phyloP scores from a whole-genome alignment of 2,329 filamentous ascomycete genomes.

The Aotearoamyces nothofagi region DNA sequence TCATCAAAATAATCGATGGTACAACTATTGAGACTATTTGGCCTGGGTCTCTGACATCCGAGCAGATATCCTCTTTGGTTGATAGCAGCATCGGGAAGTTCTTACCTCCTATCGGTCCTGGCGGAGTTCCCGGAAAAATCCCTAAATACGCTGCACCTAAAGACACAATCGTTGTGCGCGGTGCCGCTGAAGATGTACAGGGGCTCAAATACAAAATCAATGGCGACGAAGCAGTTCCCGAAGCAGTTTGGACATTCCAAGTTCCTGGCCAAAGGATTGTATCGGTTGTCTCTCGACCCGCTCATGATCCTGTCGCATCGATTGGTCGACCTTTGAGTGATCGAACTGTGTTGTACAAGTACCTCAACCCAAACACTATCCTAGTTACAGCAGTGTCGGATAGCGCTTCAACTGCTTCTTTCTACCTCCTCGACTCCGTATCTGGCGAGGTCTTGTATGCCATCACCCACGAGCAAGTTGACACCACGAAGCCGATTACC shows the following conservation, averaged over 20 bases:
- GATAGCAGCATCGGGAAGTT: slow-evolving; percentile 35
- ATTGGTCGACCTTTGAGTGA: slow-evolving; percentile 90
- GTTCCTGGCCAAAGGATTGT: slow-evolving; percentile 56
- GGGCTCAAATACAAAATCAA: slow-evolving; percentile 36
- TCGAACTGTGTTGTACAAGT: slow-evolving; percentile 92
- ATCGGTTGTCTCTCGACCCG: slow-evolving; percentile 49
- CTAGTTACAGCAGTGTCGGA: slow-evolving; percentile 58
- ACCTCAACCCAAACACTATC: slow-evolving; percentile 75
- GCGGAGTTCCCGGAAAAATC: slow-evolving; percentile 32
- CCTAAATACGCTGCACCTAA: slow-evolving; percentile 30
- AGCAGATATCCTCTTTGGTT: slow-evolving; percentile 34
- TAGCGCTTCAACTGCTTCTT: slow-evolving; percentile 39
- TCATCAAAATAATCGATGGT: slow-evolving; percentile 38
- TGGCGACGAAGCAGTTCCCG: slow-evolving; percentile 25
- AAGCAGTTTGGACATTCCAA: slow-evolving; percentile 58
- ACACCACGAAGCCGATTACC: slow-evolving; percentile 56
- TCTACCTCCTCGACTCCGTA: slow-evolving; percentile 74
- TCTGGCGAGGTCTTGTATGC: slow-evolving; percentile 70
- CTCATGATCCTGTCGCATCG: slow-evolving; percentile 79
- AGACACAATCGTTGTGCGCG: slow-evolving; percentile 38
- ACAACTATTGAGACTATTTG: slow-evolving; percentile 28
- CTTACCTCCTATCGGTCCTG: slow-evolving; percentile 35
- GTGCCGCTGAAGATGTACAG: slow-evolving; percentile 31
- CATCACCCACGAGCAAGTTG: slow-evolving; percentile 55
- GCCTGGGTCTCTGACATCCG: slow-evolving; percentile 22